Percentiles rank a stretch among this genome's conserved stretches.
Evolutionary conservation across 805 yeast genomes (phyloP).

Genomic region (Candida alai): DNA sequence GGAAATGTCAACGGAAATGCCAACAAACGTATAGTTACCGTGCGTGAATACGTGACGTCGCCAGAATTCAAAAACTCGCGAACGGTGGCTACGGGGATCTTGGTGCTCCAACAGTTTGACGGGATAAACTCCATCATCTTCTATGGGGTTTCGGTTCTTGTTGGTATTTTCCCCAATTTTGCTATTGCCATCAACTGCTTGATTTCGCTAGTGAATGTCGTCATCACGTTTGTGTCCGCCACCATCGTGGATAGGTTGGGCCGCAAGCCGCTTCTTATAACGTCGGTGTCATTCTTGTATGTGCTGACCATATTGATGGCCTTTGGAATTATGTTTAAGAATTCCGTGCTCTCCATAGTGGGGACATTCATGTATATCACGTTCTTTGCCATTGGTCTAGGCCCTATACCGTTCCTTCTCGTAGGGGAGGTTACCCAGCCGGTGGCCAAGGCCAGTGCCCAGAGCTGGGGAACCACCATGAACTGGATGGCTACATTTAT

Average conservation of each 20-base stretch:
- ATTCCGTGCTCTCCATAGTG: conserved; percentile 49
- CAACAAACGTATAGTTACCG: conserved; percentile 16
- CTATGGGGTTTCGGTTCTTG: conserved; percentile 84
- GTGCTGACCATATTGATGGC: conserved; percentile 60
- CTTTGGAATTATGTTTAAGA: conserved; percentile 51
- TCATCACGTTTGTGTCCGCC: conserved; percentile 72
- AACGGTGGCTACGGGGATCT: conserved; percentile 62
- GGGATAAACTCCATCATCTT: conserved; percentile 92
- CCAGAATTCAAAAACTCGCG: conserved; percentile 55
- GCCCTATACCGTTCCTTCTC: conserved; percentile 91
- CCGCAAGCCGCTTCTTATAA: conserved; percentile 54
- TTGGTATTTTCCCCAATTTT: conserved; percentile 64
- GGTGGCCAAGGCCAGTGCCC: conserved; percentile 80
- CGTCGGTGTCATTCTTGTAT: conserved; percentile 69
- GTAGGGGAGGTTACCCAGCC: conserved; percentile 86
- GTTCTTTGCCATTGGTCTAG: conserved; percentile 86
- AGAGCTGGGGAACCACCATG: conserved; percentile 85
- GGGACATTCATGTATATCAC: conserved; percentile 74
- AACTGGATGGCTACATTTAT: conserved; percentile 90
- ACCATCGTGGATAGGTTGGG: conserved; percentile 74
- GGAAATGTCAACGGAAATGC: conserved; percentile 5
- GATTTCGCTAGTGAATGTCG: conserved; percentile 70
- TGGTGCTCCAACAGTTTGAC: conserved; percentile 84
- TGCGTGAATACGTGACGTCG: conserved; percentile 45
- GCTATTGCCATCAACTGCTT: conserved; percentile 72